A percentile compares a stretch with the other conserved stretches of the same genome.
Evolutionary conservation across 192 early-diverging fungal genomes (phyloP).

Genomic region (Coemansia sp.): DNA sequence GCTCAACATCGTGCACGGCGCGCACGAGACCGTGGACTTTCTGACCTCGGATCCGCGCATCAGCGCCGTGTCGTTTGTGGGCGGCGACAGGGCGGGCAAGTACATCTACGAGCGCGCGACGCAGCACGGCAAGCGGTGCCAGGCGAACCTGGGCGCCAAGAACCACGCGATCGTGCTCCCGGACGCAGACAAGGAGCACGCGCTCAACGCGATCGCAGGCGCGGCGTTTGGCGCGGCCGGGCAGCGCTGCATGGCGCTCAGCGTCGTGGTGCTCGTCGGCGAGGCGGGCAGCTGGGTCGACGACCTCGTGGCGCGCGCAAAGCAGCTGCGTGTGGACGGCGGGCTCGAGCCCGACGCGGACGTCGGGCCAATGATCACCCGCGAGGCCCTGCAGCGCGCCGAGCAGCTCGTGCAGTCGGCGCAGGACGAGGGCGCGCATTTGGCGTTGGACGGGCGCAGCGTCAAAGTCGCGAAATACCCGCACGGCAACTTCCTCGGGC

Average conservation of each 20-base stretch:
- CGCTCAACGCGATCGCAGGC: conserved; percentile 88
- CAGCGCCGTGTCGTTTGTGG: conserved; percentile 94
- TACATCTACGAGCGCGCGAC: conserved; percentile 87
- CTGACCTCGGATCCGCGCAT: conserved; percentile 81
- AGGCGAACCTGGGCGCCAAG: conserved; percentile 96
- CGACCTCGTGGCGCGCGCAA: conserved; percentile 86
- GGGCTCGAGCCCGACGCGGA: conserved; percentile 87
- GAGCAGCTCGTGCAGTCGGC: conserved; percentile 76
- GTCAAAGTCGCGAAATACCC: conserved; percentile 71
- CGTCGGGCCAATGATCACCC: conserved; percentile 87
- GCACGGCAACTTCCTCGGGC: conserved; percentile 93
- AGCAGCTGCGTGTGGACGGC: conserved; percentile 74
- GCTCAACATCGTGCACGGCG: conserved; percentile 90
- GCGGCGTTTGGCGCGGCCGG: conserved; percentile 98
- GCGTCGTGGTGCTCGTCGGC: conserved; percentile 89
- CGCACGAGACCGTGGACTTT: conserved; percentile 84
- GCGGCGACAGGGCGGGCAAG: conserved; percentile 84
- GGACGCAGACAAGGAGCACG: conserved; percentile 92
- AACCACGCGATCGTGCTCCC: conserved; percentile 95
- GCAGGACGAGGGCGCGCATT: conserved; percentile 80
- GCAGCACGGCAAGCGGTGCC: conserved; percentile 91
- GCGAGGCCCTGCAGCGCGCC: conserved; percentile 72
- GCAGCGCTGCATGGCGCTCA: conserved; percentile 97
- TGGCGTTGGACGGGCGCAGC: conserved; percentile 88
- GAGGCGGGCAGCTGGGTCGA: conserved; percentile 79